Evolutionary conservation across 495 filamentous ascomycete genomes (phyloP), one percentile per base, ranked within the genome.

Genomic region (Aspergillus baeticus): DNA sequence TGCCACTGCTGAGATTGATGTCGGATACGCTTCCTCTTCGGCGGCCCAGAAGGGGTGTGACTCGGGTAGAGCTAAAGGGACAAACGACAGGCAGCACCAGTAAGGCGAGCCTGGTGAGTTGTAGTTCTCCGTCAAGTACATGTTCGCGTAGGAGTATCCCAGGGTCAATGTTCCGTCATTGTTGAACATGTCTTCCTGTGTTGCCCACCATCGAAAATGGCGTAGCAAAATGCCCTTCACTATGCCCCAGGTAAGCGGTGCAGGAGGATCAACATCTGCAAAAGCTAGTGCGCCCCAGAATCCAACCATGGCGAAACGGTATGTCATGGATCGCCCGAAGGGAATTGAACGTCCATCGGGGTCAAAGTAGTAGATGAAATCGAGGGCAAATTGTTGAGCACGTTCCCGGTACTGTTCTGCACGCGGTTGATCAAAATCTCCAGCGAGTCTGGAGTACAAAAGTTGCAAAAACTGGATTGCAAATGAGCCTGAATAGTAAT

Each of bases 211-310:
- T 8, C 88, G 76, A 20, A 92, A 74, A 63, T 92, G 84, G 22
- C 89, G 79, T 31, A 92, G 69, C 20, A 90, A 74, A 10, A 92
- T 77, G 2, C 89, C 89, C 63, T 88, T 89, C 17, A 92, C 84
- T 46, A 90, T 84, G 15, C 89, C 88, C 86, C 86, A 89, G 15
- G 84, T 87, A 41, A 91, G 69, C 0, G 86, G 87, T 0, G 77
- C 77, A 4, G 88, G 87, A 13, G 89, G 77, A 36, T 88, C 84
- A 46, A 90, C 83, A 55, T 84, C 84, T 2, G 88, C 88, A 61
- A 89, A 90, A 3, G 84, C 89, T 26, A 90, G 66, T 7, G 88
- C 85, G 21, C 87, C 87, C 88, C 88, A 92, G 73, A 92, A 92
- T 8, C 82, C 87, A 8, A 84, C 84, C 87, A 91, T 91, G 26